Base-by-base conservation (phyloP, 106 monocot genomes). In the Hemerocallis citrina region DNA sequence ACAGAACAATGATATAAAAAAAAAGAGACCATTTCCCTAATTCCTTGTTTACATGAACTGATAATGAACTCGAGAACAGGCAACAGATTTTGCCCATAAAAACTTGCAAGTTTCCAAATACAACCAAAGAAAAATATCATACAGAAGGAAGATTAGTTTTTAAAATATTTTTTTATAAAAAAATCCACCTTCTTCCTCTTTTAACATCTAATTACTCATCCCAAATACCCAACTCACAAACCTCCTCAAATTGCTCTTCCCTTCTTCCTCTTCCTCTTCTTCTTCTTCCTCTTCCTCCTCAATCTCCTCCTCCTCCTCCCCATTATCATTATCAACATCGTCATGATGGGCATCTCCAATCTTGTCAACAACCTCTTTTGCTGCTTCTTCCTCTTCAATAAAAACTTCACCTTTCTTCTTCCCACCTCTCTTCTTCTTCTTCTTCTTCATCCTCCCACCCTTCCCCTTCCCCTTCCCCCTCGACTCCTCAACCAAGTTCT, bases 191-290 rank as follows among this genome's bases (percentile, higher is more conserved):
- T n/a, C n/a, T n/a, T 0, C 20, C 46, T 20, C 3, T 4, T 20
- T 20, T 20, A n/a, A n/a, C n/a, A n/a, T 9, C 20, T 46, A 46
- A 32, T 34, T 35, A 64, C 8, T 61, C 15, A 54, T 62, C 52
- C 72, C 68, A 81, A 15, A 59, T 35, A 29, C 63, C 73, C 77
- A 81, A 14, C 73, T 68, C 50, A 73, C 55, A 44, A 81, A 57
- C 49, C 67, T 68, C 59, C 68, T 68, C 41, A 77, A 22, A 1
- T 14, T 41, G 20, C 40, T 46, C 57, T 31, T 68, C 52, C 13
- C 50, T 35, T 39, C 64, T 5, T 47, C 65, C 0, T 34, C 39
- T n/a, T 28, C 55, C 1, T 25, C 48, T 7, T 60, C 70, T 16
- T 66, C 69, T 24, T 29, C 61, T 10, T 43, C 59, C 1, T 65